Evolutionary conservation across 148 eudicot species (phyloP).

Genomic region (Bassia scoparia): DNA sequence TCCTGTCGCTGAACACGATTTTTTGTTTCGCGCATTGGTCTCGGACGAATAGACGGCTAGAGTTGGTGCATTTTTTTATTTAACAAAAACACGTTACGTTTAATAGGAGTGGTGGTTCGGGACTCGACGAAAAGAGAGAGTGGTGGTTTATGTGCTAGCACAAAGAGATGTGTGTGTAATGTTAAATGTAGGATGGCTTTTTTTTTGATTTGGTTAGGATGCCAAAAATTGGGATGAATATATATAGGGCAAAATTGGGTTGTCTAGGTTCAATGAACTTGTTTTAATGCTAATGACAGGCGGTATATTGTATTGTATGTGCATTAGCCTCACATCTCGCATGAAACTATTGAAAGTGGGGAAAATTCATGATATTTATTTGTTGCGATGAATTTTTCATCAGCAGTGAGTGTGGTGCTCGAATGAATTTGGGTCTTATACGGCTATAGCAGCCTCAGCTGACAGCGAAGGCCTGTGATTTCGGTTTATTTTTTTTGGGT

Average conservation of each 20-base stretch:
- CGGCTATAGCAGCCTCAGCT: too few relatives aligned
- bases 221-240: not conserved
- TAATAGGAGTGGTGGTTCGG: not conserved
- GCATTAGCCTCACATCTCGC: not conserved
- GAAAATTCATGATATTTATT: not conserved
- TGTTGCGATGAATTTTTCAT: not conserved
- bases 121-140: not conserved
- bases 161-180: not conserved
- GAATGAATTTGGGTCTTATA: too few relatives aligned
- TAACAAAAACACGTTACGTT: not conserved
- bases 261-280: slow-evolving; percentile 33
- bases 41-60: slow-evolving; percentile 13
- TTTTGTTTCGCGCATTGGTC: not conserved
- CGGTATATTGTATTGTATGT: not conserved
- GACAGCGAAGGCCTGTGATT: too few relatives aligned
- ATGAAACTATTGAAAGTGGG: not conserved
- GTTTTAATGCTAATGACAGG: too few relatives aligned
- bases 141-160: not conserved
- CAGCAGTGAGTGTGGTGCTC: too few relatives aligned
- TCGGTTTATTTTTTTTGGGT: too few relatives aligned
- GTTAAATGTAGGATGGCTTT: not conserved
- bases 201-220: not conserved
- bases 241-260: not conserved
- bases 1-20: not conserved
- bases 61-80: slow-evolving; percentile 12